phyloP scores from a whole-genome alignment of 2,329 filamentous ascomycete genomes.

The Cladophialophora exuberans region DNA sequence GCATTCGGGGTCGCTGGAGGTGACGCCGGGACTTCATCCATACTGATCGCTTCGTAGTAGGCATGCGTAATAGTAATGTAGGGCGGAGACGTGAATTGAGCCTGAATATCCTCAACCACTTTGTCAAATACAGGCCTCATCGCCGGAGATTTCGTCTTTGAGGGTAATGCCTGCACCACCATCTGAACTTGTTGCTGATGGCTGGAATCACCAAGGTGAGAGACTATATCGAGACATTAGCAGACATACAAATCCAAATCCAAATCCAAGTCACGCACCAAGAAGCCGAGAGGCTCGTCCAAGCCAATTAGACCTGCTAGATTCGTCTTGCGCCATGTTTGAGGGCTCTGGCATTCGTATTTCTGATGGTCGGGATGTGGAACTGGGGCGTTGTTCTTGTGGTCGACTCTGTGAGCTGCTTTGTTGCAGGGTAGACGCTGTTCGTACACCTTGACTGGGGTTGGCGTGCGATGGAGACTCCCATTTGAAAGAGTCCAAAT shows the following conservation, averaged over 20 bases:
- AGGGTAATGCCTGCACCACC: slow-evolving; percentile 62
- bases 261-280: slow-evolving; percentile 10
- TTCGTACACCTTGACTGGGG: slow-evolving; percentile 10
- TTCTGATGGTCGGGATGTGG: slow-evolving; percentile 23
- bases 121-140: slow-evolving; percentile 53
- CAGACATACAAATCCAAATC: background rate
- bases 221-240: slow-evolving; percentile 20
- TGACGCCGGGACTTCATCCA: slow-evolving; percentile 65
- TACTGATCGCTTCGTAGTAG: slow-evolving; percentile 60
- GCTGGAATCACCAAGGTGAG: slow-evolving; percentile 9
- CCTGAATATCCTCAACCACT: slow-evolving; percentile 60
- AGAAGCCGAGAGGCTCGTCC: slow-evolving; percentile 25
- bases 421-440: slow-evolving; percentile 10
- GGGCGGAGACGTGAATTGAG: slow-evolving; percentile 50
- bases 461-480: slow-evolving; percentile 14
- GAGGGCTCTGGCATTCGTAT: slow-evolving; percentile 23
- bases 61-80: slow-evolving; percentile 69
- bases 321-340: slow-evolving; percentile 15
- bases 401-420: background rate
- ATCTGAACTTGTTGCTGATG: slow-evolving; percentile 53
- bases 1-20: slow-evolving; percentile 61
- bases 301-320: slow-evolving; percentile 21
- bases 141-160: slow-evolving; percentile 47
- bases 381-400: slow-evolving; percentile 13
- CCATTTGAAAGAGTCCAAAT: slow-evolving; percentile 37